phyloP scores from a whole-genome alignment of 768 basidiomycete species.

The Hebeloma cylindrosporum region DNA sequence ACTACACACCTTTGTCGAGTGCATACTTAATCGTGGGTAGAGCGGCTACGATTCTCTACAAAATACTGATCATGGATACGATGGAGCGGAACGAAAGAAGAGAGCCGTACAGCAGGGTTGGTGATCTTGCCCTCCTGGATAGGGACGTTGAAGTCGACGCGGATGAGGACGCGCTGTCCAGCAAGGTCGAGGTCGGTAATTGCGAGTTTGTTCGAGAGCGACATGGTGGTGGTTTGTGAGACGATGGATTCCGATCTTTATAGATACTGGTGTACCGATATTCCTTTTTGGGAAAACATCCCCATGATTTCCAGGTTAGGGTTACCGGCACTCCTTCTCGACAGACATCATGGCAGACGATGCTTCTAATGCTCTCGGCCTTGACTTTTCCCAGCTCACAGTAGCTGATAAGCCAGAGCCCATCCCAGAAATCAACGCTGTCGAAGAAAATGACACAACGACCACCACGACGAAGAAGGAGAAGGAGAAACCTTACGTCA shows the following conservation, averaged over 20 bases:
- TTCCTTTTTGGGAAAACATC: slow-evolving; percentile 20
- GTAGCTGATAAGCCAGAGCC: slow-evolving; percentile 9
- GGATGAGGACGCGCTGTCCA: slow-evolving; percentile 87
- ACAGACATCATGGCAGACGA: slow-evolving; percentile 37
- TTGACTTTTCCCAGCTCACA: slow-evolving; percentile 54
- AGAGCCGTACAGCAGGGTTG: slow-evolving; percentile 82
- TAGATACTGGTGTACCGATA: slow-evolving; percentile 10
- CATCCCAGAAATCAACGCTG: slow-evolving; percentile 9
- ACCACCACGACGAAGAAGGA: slow-evolving; percentile 33
- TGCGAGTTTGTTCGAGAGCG: slow-evolving; percentile 91
- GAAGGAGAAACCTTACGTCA: slow-evolving; percentile 76
- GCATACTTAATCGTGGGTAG: slow-evolving; percentile 95
- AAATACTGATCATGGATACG: slow-evolving; percentile 14
- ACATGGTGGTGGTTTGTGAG: slow-evolving; percentile 55
- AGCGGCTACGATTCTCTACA: slow-evolving; percentile 93
- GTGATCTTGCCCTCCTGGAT: slow-evolving; percentile 91
- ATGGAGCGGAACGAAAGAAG: slow-evolving; percentile 12
- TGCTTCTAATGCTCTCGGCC: slow-evolving; percentile 61
- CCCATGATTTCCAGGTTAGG: slow-evolving; percentile 26
- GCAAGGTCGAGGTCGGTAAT: slow-evolving; percentile 90
- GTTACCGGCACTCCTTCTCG: slow-evolving; percentile 19
- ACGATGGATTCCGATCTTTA: slow-evolving; percentile 24
- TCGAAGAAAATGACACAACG: slow-evolving; percentile 15
- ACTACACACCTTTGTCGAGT: slow-evolving; percentile 66
- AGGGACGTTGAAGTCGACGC: slow-evolving; percentile 96